Evolutionary conservation across 306 rosid genomes (phyloP).

Genomic region (Astragalus membranaceus): DNA sequence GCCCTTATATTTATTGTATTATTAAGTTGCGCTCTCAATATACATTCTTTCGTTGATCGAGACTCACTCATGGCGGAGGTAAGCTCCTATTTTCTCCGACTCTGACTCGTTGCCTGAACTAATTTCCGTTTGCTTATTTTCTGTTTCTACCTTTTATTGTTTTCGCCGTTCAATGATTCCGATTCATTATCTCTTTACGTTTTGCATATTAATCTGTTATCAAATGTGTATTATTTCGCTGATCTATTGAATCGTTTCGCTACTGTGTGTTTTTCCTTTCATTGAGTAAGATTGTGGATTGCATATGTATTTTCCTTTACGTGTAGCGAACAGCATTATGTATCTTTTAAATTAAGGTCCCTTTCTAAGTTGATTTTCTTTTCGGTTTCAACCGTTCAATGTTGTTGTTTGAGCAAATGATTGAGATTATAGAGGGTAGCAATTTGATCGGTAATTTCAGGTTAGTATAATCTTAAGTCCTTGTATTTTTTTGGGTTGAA

Average conservation of each 20-base stretch:
- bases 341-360: background rate
- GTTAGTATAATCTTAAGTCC: background rate
- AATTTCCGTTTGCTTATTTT: background rate
- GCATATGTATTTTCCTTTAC: background rate
- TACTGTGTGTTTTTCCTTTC: background rate
- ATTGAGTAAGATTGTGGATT: background rate
- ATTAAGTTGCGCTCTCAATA: background rate
- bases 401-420: background rate
- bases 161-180: background rate
- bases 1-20: background rate
- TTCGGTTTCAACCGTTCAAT: background rate
- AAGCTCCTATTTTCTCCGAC: conserved; percentile 3
- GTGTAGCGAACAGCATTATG: background rate
- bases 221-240: background rate
- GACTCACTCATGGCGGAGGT: conserved; percentile 58
- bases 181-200: background rate
- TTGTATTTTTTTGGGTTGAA: background rate
- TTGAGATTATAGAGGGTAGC: background rate
- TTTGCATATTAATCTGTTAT: background rate
- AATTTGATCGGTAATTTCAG: background rate
- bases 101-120: background rate
- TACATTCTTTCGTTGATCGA: background rate
- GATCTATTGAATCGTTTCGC: conserved; percentile 19
- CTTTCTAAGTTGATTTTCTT: background rate
- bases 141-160: background rate